Conservation (phyloP, 2,329 filamentous ascomycete species). For the Cladosporium cucumerinum region DNA sequence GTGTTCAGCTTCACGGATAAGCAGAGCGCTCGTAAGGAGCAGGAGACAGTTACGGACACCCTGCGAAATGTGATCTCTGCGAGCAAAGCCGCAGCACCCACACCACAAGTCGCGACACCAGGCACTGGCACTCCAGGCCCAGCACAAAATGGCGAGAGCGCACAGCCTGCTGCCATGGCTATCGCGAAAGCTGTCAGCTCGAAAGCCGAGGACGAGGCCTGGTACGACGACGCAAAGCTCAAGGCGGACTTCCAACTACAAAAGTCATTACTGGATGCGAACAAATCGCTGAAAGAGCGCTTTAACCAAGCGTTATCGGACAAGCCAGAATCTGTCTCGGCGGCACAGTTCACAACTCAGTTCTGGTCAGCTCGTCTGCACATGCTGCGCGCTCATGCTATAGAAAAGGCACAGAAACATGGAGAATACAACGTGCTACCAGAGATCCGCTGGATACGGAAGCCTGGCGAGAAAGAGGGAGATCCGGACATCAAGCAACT, state of each 20-base stretch:
- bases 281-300: conserved; percentile 68
- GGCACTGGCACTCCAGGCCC: conserved; percentile 25
- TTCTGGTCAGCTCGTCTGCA: conserved; percentile 92
- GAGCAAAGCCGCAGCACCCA: conserved; percentile 51
- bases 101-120: conserved; percentile 16
- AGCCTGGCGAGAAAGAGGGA: conserved; percentile 46
- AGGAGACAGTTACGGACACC: conserved; percentile 77
- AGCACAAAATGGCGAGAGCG: conserved; percentile 22
- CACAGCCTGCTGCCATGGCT: conserved; percentile 66
- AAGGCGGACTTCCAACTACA: conserved; percentile 78
- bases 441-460: conserved; percentile 62
- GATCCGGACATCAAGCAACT: conserved; percentile 69
- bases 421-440: conserved; percentile 93
- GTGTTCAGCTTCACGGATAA: conserved; percentile 86
- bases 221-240: conserved; percentile 78
- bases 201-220: conserved; percentile 50
- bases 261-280: conserved; percentile 80
- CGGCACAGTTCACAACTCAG: conserved; percentile 78
- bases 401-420: conserved; percentile 79
- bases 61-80: conserved; percentile 75
- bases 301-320: conserved; percentile 81
- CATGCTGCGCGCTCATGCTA: conserved; percentile 82
- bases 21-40: conserved; percentile 72
- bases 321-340: conserved; percentile 79
- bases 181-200: conserved; percentile 68